Base-by-base conservation (phyloP, 176 grass and related monocot genomes). In the Eleusine coracana region DNA sequence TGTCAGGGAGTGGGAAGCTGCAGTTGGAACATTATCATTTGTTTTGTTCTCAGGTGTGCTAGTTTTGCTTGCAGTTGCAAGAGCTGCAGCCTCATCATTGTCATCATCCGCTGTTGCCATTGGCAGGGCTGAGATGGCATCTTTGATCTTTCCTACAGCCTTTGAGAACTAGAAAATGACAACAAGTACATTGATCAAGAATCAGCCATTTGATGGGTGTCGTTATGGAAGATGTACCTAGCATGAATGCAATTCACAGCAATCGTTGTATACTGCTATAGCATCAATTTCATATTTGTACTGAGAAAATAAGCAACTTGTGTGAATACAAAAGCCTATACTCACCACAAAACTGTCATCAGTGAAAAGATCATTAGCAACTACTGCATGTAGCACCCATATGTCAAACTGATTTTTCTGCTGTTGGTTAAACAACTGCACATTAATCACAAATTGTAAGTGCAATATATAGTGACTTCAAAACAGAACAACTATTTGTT, bases 271-370 rank as follows among this genome's bases (percentile, higher is more conserved):
- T 67, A 40, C 38, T 49, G 18, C 40, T 73, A 16, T 2, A 68
- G 64, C 11, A 67, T 21, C 16, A 10, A 9, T 48, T 73, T 40
- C 21, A 81, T 20, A 73, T 9, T 78, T 27, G 5, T n/a, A 38
- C 21, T 31, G 21, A 51, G 0, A 66, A 71, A 70, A 64, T 28
- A 80, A 46, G 45, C 11, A 85, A 9, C 31, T 61, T 8, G 3
- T 4, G 62, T 0, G 0, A 59, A 66, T 54, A 9, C 16, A 76
- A 12, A 69, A 40, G 10, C 21, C 21, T 73, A 74, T 71, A 85
- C 96, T 64, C 83, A 98, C 96, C 96, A 99, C 91, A 90, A 99
- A 99, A 80, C 96, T 99, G 44, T 99, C 96, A 68, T 99, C 96
- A 41, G 96, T 96, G 36, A 83, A 91, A n/a, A 99, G 93, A 83